Conservation (phyloP, 208 protist genomes). For the Crithidia bombi region DNA sequence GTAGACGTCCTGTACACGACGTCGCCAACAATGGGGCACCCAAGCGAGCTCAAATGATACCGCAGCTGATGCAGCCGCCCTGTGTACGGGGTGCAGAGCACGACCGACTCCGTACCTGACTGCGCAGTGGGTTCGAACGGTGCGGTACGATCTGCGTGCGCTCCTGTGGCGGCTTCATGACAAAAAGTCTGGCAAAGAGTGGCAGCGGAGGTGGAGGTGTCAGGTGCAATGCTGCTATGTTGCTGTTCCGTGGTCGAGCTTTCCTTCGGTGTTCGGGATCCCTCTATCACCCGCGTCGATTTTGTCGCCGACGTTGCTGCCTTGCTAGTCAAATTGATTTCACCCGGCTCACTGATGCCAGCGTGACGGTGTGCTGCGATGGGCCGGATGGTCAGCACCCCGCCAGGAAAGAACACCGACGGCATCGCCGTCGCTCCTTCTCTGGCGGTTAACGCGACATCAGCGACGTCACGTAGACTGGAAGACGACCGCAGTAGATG, state of each 20-base stretch:
- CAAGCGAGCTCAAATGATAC: constrained; percentile 74
- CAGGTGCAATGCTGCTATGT: not conserved
- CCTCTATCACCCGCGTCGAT: too few species aligned
- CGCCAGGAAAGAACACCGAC: constrained; percentile 14
- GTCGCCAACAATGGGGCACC: constrained; percentile 89
- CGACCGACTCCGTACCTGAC: constrained; percentile 33
- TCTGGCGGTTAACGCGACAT: not conserved
- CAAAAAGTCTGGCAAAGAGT: constrained; percentile 25
- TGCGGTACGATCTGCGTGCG: constrained; percentile 16
- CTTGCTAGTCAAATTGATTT: too few species aligned
- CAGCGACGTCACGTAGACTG: not conserved
- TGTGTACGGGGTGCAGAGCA: constrained; percentile 88
- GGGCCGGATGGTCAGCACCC: constrained; percentile 16
- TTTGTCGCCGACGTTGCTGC: too few species aligned
- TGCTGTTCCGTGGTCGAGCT: too few species aligned
- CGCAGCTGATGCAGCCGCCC: constrained; percentile 93
- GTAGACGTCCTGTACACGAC: constrained; percentile 15
- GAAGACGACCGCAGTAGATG: constrained; percentile 6
- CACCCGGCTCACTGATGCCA: not conserved
- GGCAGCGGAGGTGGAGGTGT: constrained; percentile 10
- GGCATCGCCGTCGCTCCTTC: not conserved
- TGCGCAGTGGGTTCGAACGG: not conserved
- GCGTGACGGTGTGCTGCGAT: not conserved
- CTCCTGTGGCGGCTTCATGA: not conserved
- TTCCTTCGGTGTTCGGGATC: too few species aligned